Base-by-base conservation (phyloP, 169 alveolate species). In the Plasmodium vinckei region DNA sequence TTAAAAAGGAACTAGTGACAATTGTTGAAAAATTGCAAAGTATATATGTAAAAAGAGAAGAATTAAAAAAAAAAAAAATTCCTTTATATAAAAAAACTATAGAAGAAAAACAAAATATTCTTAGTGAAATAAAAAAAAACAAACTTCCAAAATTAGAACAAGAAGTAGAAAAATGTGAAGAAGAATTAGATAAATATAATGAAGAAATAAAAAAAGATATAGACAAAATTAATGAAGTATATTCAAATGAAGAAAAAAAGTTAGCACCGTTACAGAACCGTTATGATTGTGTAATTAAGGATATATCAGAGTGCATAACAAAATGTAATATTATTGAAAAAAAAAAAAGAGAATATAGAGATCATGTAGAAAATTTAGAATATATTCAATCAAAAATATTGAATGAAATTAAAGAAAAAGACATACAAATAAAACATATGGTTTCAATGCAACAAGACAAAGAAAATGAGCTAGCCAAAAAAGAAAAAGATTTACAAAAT, bases 21-120 rank as follows among this genome's bases (percentile, higher is more conserved):
- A 93, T 94, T 21, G 93, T 93, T 25, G 89, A 93, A 44, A 92
- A 94, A 73, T 92, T 95, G 60, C 89, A 94, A 88, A 93, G 93
- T 3, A 46, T 77, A 10, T 77, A 77, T 33, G 88, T 77, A 1
- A 77, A 77, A 46, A 77, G 88, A 84, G 57, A 94, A 92, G 69
- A 82, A 72, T 25, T 92, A 87, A 49, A 86, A 87, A 49, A 88
- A 82, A 59, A 95, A 72, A 79, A 82, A 47, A 79, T 91, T 59
- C 71, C 92, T 63, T 49, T 1, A 1, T 77, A 64, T 25, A 88
- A 77, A 7, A 94, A 90, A 42, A 94, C 90, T 15, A 92, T 84
- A 44, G 93, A 79, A 23, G 87, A 73, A 51, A 88, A 93, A 51
- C 90, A 92, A 65, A 64, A 91, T 46, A 79, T 59, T 13, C 49